Conservation (phyloP, 331 rosid species). For the Arachis monticola region DNA sequence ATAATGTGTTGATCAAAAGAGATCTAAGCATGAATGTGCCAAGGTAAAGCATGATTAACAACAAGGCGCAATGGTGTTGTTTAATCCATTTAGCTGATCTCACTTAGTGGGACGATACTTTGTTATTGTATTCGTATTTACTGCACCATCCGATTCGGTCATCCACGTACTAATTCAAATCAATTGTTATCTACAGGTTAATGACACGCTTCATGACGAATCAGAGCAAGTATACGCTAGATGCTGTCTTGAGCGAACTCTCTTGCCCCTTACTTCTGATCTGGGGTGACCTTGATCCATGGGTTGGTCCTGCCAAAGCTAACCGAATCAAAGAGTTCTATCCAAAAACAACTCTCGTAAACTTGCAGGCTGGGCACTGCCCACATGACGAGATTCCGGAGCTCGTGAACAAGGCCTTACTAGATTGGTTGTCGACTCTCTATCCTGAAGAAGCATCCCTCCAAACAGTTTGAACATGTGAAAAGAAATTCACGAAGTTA, state of each 20-base stretch:
- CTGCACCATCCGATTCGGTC: not conserved
- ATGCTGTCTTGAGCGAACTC: constrained; percentile 66
- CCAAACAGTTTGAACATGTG: constrained; percentile 46
- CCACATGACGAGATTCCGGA: constrained; percentile 91
- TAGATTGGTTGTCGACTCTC: constrained; percentile 72
- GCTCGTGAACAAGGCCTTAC: constrained; percentile 72
- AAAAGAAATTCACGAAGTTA: not conserved
- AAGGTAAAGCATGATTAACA: too few relatives aligned
- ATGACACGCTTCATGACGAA: constrained; percentile 83
- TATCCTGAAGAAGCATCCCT: constrained; percentile 52
- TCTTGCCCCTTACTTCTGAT: constrained; percentile 79
- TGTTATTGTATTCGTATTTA: not conserved
- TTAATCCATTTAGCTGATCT: too few relatives aligned
- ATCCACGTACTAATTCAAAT: not conserved
- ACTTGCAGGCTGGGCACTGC: constrained; percentile 90
- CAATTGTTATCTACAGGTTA: constrained; percentile 57
- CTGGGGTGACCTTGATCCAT: constrained; percentile 96
- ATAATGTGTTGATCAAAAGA: too few relatives aligned
- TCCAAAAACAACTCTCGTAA: constrained; percentile 69
- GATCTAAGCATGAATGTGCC: too few relatives aligned
- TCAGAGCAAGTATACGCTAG: constrained; percentile 78
- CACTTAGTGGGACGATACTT: too few relatives aligned
- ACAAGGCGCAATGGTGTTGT: too few relatives aligned
- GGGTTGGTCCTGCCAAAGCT: constrained; percentile 96
- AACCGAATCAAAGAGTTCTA: constrained; percentile 72